Percentiles rank a stretch among this genome's conserved stretches.
phyloP scores from a whole-genome alignment of 2,329 filamentous ascomycete genomes.

The Pseudogymnoascus verrucosus region DNA sequence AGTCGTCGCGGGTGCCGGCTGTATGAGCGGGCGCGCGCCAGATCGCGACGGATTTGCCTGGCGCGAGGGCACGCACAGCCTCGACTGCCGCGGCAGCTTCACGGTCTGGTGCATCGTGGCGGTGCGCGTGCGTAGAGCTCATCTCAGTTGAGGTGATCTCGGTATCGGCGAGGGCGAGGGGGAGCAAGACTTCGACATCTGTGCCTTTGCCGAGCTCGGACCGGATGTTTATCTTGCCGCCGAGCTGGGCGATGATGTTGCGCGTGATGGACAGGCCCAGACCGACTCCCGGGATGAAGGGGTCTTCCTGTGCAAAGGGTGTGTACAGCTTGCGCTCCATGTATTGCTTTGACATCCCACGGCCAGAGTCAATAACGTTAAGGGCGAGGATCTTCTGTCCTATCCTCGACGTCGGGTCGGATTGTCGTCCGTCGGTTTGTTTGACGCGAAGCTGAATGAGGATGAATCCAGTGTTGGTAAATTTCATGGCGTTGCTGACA shows the following conservation, averaged over 20 bases:
- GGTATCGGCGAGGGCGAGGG: conserved; percentile 19
- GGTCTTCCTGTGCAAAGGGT: conserved; percentile 53
- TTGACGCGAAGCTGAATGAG: conserved; percentile 29
- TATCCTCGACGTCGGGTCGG: background rate
- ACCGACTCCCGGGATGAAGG: conserved; percentile 50
- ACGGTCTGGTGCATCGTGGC: conserved; percentile 11
- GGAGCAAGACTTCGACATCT: conserved; percentile 41
- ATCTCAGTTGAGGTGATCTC: background rate
- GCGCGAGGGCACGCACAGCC: conserved; percentile 13
- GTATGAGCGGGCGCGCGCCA: background rate
- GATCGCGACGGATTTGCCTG: conserved; percentile 17
- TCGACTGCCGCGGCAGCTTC: conserved; percentile 14
- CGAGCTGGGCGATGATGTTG: conserved; percentile 51
- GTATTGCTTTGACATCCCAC: conserved; percentile 54
- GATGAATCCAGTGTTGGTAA: conserved; percentile 45
- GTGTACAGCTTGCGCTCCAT: conserved; percentile 49
- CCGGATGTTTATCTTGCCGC: conserved; percentile 51
- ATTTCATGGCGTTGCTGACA: conserved; percentile 54
- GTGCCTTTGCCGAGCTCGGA: conserved; percentile 47
- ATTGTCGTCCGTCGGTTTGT: background rate
- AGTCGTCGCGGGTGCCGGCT: conserved; percentile 9
- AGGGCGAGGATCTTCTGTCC: conserved; percentile 22
- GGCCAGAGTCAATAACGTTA: conserved; percentile 52
- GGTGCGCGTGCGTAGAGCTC: background rate
- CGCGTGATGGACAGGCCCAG: conserved; percentile 56